Conservation (phyloP, 2,329 filamentous ascomycete species). For the Pezicula neosporulosa region DNA sequence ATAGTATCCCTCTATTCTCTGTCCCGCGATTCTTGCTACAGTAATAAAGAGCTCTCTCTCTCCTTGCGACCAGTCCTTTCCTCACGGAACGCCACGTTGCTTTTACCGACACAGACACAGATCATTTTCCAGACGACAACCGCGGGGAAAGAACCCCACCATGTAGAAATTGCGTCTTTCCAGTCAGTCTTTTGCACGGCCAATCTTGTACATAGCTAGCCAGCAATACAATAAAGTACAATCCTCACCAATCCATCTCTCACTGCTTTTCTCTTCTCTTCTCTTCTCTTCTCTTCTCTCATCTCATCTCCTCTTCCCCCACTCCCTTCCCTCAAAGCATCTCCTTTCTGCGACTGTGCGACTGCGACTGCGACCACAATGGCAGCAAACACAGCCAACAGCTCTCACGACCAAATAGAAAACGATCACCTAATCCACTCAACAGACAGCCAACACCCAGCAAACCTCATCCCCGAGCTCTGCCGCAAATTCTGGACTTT, state of each 20-base stretch:
- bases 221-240: not conserved
- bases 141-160: too few species aligned
- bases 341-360: not conserved
- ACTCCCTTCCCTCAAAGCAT: not conserved
- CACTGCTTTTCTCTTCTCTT: not conserved
- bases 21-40: too few species aligned
- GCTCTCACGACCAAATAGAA: slow-evolving; percentile 4
- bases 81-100: too few species aligned
- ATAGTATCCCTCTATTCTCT: too few species aligned
- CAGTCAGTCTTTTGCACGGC: too few species aligned
- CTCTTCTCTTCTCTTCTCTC: not conserved
- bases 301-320: not conserved
- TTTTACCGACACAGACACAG: too few species aligned
- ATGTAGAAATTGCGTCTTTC: too few species aligned
- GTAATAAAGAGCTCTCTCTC: too few species aligned
- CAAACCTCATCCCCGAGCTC: slow-evolving; percentile 89
- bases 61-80: too few species aligned
- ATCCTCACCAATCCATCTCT: not conserved
- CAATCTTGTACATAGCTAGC: too few species aligned
- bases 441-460: slow-evolving; percentile 77
- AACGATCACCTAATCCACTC: slow-evolving; percentile 57
- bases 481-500: slow-evolving; percentile 95
- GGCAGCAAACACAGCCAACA: not conserved
- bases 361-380: slow-evolving; percentile 1
- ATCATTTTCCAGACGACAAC: too few species aligned